Evolutionary conservation across 495 filamentous ascomycete genomes (phyloP).

Genomic region (Cudoniella acicularis): DNA sequence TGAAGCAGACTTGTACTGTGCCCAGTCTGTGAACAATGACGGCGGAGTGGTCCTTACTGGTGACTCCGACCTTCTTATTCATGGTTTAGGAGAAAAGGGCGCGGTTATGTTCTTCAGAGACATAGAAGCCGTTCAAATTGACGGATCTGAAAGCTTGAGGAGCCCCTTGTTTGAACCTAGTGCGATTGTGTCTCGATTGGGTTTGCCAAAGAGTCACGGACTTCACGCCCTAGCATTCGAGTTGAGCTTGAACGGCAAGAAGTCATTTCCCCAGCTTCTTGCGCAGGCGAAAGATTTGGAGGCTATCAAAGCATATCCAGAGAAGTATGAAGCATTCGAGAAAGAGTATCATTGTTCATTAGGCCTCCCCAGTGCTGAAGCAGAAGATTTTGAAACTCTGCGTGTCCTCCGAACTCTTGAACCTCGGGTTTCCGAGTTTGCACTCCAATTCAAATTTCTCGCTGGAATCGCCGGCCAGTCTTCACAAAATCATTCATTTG

Average conservation of each 20-base stretch:
- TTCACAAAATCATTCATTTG: not conserved
- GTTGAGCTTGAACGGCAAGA: conserved; percentile 27
- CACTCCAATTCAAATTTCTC: conserved; percentile 31
- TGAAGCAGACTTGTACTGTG: conserved; percentile 71
- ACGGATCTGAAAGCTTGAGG: not conserved
- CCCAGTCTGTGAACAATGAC: conserved; percentile 43
- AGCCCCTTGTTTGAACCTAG: conserved; percentile 12
- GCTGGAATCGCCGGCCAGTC: conserved; percentile 13
- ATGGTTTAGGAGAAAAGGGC: conserved; percentile 56
- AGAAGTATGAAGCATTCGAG: conserved; percentile 39
- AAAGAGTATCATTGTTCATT: conserved; percentile 35
- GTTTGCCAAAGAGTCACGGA: conserved; percentile 20
- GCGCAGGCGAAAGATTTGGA: conserved; percentile 22
- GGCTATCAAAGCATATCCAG: conserved; percentile 9
- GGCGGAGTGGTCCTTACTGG: conserved; percentile 52
- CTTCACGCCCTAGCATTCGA: conserved; percentile 36
- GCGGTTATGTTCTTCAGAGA: conserved; percentile 58
- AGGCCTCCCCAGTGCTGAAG: not conserved
- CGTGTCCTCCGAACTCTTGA: conserved; percentile 32
- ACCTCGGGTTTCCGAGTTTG: conserved; percentile 46
- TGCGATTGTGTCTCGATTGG: conserved; percentile 18
- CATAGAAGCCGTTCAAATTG: conserved; percentile 23
- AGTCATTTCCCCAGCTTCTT: conserved; percentile 29
- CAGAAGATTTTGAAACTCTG: conserved; percentile 1
- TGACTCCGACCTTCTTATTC: conserved; percentile 72